Evolutionary conservation across 441 rosid species (phyloP), one percentile per base, ranked within the genome.

Genomic region (Populus trichocarpa): DNA sequence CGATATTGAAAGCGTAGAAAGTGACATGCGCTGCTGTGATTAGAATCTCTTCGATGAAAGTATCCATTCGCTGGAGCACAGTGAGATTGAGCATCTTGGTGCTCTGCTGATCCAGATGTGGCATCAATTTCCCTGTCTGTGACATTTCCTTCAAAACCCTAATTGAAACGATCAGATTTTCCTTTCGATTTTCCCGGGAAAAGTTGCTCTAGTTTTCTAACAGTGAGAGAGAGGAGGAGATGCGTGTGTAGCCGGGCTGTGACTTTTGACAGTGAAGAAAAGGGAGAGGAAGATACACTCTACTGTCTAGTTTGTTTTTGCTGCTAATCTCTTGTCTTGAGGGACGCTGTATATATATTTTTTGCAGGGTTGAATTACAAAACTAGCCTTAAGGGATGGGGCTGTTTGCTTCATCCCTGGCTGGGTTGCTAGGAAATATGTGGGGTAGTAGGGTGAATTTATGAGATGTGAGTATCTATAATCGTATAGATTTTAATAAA

Each of bases 11-110:
- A 81, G 87, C 94, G 80, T 92, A 92, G 80, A 90, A 90, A 66
- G 94, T 88, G 81, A 90, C 94, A 75, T 92, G 97, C 30, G 97
- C 90, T 4, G 94, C 94, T 20, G 94, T 92, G 73, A 88, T 88
- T 74, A 92, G 83, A 79, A 92, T 90, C 88, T 90, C 93, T 77
- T 90, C 94, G 70, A 92, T 89, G 79, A 82, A 87, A 18, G 93
- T 89, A 88, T 92, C 97, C 70, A 89, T 75, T 69, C 96, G 81
- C 84, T 92, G 96, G 12, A 92, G 87, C 61, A 92, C 96, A 0
- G 93, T 90, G 75, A 92, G 93, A 85, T 92, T 92, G 67, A 92
- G 92, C 88, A 88, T 72, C 84, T 87, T 92, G 25, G 94, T 92
- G 86, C 89, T 86, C 85, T 90, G 89, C 59, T 87, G 92, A 78